These are phyloP conservation scores for Fusarium miscanthi DNA, from an alignment of 2,329 filamentous ascomycete genomes.

Conservation along the genomic window DNA sequence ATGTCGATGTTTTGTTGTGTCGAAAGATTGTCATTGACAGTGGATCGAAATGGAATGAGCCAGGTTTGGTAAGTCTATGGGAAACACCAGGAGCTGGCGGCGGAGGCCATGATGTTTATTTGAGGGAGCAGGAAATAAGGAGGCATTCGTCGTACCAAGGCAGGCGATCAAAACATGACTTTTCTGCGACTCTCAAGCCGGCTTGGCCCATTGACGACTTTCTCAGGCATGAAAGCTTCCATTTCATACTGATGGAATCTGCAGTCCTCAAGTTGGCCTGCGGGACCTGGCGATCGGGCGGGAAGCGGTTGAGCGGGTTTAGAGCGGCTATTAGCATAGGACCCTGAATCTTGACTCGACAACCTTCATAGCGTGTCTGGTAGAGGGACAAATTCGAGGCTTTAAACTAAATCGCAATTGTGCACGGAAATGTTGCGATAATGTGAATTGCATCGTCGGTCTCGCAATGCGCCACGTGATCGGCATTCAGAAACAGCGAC, in stretches of 20 bases:
- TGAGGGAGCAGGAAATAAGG: neutral
- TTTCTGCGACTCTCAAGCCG: neutral
- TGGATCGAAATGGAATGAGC: neutral
- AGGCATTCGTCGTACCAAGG: neutral
- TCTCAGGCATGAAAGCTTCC: neutral
- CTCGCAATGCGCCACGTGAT: neutral
- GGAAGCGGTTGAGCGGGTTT: constrained; percentile 8
- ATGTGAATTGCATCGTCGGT: neutral
- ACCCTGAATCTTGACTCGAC: constrained; percentile 1
- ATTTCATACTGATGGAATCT: neutral
- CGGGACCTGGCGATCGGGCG: neutral
- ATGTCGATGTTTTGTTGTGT: neutral
- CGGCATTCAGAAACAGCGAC: neutral
- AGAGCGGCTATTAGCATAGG: constrained; percentile 10
- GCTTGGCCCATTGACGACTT: neutral
- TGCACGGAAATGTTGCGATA: neutral
- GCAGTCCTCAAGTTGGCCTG: neutral
- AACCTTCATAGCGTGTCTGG: neutral
- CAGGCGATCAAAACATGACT: neutral
- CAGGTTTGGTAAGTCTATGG: neutral
- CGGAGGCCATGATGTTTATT: neutral
- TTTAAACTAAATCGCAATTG: neutral
- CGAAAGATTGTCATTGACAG: neutral
- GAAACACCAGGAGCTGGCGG: neutral
- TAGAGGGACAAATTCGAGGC: no score